Percentiles rank a stretch among this genome's conserved stretches.
These are phyloP conservation scores for Strobilomyces dryophilus DNA, from an alignment of 768 basidiomycete genomes.

Conservation along the genomic window DNA sequence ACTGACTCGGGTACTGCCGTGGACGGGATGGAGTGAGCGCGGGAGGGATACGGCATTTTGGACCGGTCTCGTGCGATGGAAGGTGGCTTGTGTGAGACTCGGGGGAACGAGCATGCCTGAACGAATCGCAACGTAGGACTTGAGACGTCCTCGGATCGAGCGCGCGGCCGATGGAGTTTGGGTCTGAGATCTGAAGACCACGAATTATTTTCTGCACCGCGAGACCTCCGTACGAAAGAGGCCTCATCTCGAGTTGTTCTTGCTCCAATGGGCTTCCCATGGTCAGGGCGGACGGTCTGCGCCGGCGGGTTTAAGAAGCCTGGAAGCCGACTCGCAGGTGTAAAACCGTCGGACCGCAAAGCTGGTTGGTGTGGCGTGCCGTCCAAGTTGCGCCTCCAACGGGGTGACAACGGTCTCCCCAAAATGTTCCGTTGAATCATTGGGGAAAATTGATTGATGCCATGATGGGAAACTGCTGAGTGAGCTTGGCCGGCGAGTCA, in stretches of 20 bases:
- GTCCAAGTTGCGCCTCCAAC: not conserved
- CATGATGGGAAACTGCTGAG: constrained; percentile 2
- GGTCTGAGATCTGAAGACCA: not conserved
- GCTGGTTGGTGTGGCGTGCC: not conserved
- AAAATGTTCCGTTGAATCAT: constrained; percentile 1
- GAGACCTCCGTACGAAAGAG: constrained; percentile 1
- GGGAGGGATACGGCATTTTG: not conserved
- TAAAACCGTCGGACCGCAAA: not conserved
- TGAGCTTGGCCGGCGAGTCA: not conserved
- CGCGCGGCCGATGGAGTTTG: not conserved
- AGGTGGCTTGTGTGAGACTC: not conserved
- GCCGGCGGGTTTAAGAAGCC: constrained; percentile 11
- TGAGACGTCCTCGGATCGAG: constrained; percentile 12
- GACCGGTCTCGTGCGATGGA: no score
- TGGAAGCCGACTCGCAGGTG: not conserved
- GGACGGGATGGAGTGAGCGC: not conserved
- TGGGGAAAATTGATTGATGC: constrained; percentile 6
- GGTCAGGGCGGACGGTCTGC: constrained; percentile 11
- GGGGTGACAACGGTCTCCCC: not conserved
- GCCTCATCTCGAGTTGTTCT: not conserved
- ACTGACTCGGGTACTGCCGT: constrained; percentile 6
- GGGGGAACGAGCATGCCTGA: not conserved
- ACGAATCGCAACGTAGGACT: not conserved
- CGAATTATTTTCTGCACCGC: constrained; percentile 3
- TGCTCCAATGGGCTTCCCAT: constrained; percentile 9